Conservation (phyloP, 345 rosid species). For the Brassica nigra region DNA sequence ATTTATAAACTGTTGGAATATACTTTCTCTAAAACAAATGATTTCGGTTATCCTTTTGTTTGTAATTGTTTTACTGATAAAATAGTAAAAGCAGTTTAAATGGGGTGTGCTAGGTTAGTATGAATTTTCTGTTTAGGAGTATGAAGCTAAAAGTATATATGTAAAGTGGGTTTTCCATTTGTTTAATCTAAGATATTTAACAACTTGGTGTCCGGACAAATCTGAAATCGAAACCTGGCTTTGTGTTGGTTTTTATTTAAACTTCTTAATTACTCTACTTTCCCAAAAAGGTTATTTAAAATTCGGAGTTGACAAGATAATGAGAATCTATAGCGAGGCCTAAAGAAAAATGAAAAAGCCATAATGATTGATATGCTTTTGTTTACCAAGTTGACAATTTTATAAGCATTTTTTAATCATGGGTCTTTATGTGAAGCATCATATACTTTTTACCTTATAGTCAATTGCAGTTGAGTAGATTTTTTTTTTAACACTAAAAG, state of each 20-base stretch:
- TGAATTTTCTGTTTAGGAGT: background rate
- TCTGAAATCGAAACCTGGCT: conserved; percentile 25
- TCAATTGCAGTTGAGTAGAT: background rate
- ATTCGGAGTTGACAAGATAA: conserved; percentile 38
- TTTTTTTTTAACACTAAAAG: too few species aligned
- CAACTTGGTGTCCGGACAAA: conserved; percentile 18
- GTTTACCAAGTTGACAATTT: conserved; percentile 37
- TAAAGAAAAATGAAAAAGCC: conserved; percentile 34
- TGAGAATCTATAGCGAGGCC: conserved; percentile 37
- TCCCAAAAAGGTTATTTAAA: conserved; percentile 4
- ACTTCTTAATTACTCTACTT: background rate
- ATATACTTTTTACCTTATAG: background rate
- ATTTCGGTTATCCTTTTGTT: too few species aligned
- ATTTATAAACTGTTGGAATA: too few species aligned
- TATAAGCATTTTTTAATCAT: conserved; percentile 2
- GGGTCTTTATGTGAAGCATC: background rate
- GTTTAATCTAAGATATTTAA: background rate
- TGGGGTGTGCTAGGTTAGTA: background rate
- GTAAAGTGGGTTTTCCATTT: conserved; percentile 18
- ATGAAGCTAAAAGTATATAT: conserved; percentile 20
- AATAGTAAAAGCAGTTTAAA: background rate
- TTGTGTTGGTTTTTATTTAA: conserved; percentile 19
- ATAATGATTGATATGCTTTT: conserved; percentile 42
- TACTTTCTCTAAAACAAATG: too few species aligned
- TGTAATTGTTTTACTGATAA: too few species aligned